Percentiles rank a stretch among this genome's conserved stretches.
Evolutionary conservation across 768 basidiomycete genomes (phyloP).

Genomic region (Calocera viscosa): DNA sequence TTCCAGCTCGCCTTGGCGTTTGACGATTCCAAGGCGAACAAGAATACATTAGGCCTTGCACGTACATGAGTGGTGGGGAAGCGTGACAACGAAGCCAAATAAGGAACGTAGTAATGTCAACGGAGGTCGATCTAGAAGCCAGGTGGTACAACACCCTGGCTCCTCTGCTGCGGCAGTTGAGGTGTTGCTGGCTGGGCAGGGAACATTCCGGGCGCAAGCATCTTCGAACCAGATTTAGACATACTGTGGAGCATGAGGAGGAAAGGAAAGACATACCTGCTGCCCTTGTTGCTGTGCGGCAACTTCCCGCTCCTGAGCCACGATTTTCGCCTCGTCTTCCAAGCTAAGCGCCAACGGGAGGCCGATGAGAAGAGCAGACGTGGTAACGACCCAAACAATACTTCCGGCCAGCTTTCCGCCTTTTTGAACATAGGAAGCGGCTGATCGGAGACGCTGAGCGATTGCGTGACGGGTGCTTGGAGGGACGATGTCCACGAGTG

Average conservation of each 20-base stretch:
- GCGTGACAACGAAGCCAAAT: too few relatives aligned
- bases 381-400: conserved; percentile 89
- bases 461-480: conserved; percentile 77
- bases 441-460: conserved; percentile 43
- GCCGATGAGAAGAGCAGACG: conserved; percentile 84
- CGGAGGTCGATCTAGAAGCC: conserved; percentile 44
- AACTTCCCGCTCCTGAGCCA: conserved; percentile 89
- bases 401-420: conserved; percentile 67
- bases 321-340: conserved; percentile 92
- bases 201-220: conserved; percentile 54
- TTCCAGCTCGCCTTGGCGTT: too few relatives aligned
- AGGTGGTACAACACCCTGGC: conserved; percentile 61
- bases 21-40: too few relatives aligned
- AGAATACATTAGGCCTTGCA: too few relatives aligned
- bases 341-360: conserved; percentile 83
- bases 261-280: conserved; percentile 43
- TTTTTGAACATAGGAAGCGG: conserved; percentile 52
- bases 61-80: background rate
- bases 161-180: conserved; percentile 18
- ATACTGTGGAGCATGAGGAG: conserved; percentile 8
- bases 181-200: conserved; percentile 38
- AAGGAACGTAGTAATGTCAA: too few relatives aligned
- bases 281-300: conserved; percentile 87
- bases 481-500: conserved; percentile 91
- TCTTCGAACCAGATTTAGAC: conserved; percentile 34